Evolutionary conservation across 306 rosid species (phyloP).

Genomic region (Vigna angularis): DNA sequence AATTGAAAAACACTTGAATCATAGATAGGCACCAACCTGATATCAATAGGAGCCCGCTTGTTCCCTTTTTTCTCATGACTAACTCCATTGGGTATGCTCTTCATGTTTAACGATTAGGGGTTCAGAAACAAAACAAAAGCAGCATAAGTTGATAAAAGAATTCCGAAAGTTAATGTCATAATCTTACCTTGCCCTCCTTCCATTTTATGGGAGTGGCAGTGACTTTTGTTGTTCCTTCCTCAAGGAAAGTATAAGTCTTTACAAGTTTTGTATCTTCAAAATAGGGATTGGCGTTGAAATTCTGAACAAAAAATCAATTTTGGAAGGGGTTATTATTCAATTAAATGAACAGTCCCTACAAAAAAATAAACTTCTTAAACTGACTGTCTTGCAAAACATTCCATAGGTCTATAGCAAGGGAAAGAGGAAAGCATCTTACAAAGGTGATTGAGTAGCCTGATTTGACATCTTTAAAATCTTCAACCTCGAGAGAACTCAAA

Average conservation of each 20-base stretch:
- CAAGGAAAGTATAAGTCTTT: conserved; percentile 85
- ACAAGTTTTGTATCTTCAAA: conserved; percentile 85
- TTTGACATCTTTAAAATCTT: conserved; percentile 87
- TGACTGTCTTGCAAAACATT: background rate
- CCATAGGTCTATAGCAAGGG: background rate
- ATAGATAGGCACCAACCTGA: conserved; percentile 64
- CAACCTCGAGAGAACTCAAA: conserved; percentile 88
- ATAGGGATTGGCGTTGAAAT: conserved; percentile 83
- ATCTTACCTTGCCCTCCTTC: conserved; percentile 92
- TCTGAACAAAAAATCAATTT: conserved; percentile 54
- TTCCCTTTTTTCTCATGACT: conserved; percentile 84
- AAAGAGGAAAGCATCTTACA: conserved; percentile 62
- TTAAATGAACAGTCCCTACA: background rate
- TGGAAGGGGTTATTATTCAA: conserved; percentile 10
- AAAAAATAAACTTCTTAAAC: conserved; percentile 3
- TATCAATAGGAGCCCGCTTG: conserved; percentile 73
- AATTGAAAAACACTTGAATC: background rate
- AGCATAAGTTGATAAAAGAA: background rate
- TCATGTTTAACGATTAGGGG: conserved; percentile 34
- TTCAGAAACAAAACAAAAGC: background rate
- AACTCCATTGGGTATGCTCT: conserved; percentile 84
- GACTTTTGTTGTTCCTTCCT: conserved; percentile 85
- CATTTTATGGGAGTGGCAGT: conserved; percentile 87
- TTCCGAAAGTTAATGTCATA: background rate
- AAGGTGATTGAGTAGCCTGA: conserved; percentile 88